Evolutionary conservation across 176 grass and related monocot species (phyloP).

Genomic region (Oryza coarctata): DNA sequence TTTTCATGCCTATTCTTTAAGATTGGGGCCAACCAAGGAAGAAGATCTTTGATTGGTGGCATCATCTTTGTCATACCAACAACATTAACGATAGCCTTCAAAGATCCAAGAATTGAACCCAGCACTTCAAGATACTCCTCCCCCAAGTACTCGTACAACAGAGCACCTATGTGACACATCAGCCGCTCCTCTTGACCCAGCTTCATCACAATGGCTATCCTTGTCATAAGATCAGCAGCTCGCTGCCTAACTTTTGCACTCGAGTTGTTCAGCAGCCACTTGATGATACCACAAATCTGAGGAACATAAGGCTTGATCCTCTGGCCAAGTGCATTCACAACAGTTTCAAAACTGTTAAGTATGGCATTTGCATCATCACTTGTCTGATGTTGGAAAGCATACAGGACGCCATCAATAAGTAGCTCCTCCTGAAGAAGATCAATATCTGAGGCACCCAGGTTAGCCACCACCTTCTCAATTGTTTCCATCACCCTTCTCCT

Average conservation of each 20-base stretch:
- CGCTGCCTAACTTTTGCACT: slow-evolving; percentile 95
- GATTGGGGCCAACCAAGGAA: slow-evolving; percentile 88
- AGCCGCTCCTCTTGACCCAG: slow-evolving; percentile 92
- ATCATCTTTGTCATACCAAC: slow-evolving; percentile 99
- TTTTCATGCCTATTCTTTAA: slow-evolving; percentile 98
- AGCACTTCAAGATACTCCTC: slow-evolving; percentile 98
- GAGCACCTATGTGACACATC: slow-evolving; percentile 88
- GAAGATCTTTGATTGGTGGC: slow-evolving; percentile 93
- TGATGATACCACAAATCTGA: slow-evolving; percentile 98
- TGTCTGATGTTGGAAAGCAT: slow-evolving; percentile 96
- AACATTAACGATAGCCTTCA: slow-evolving; percentile 97
- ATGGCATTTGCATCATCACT: slow-evolving; percentile 99
- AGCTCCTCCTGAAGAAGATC: slow-evolving; percentile 85
- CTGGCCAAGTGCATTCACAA: slow-evolving; percentile 88
- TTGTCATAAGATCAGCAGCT: slow-evolving; percentile 90
- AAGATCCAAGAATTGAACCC: slow-evolving; percentile 86
- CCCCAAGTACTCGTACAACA: slow-evolving; percentile 88
- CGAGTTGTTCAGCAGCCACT: slow-evolving; percentile 92
- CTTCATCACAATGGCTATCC: slow-evolving; percentile 98
- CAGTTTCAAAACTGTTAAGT: slow-evolving; percentile 97
- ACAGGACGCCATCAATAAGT: slow-evolving; percentile 94
- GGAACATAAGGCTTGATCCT: slow-evolving; percentile 92
- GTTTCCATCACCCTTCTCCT: slow-evolving; percentile 99
- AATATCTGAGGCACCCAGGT: slow-evolving; percentile 93
- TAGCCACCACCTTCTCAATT: slow-evolving; percentile 94